These are phyloP conservation scores for Endothia cerciana DNA, from an alignment of 2,329 filamentous ascomycete species.

Conservation along the genomic window DNA sequence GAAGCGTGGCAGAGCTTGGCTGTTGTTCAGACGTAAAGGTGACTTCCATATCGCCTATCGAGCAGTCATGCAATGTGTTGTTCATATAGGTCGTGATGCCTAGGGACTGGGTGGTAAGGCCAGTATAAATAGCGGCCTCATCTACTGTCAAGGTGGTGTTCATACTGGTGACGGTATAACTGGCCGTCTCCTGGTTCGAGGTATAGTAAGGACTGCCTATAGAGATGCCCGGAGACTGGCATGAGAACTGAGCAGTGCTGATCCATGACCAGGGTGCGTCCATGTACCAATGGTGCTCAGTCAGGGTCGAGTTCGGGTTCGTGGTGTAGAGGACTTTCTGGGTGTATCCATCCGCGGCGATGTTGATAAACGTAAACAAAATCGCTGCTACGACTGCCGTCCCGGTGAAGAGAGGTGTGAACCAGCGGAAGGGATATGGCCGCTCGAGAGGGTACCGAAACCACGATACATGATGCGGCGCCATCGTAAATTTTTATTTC, in stretches of 20 bases:
- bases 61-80: constrained; percentile 20
- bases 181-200: constrained; percentile 22
- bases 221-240: constrained; percentile 21
- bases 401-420: constrained; percentile 17
- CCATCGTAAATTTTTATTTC: constrained; percentile 3
- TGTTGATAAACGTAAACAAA: constrained; percentile 24
- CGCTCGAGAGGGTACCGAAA: constrained; percentile 26
- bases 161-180: constrained; percentile 22
- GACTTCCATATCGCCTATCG: constrained; percentile 17
- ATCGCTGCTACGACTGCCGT: not conserved
- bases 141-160: constrained; percentile 14
- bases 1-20: constrained; percentile 16
- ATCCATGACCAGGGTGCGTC: constrained; percentile 28
- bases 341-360: constrained; percentile 20
- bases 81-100: constrained; percentile 25
- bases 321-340: constrained; percentile 22
- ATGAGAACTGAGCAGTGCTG: constrained; percentile 24
- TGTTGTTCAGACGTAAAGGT: constrained; percentile 22
- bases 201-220: constrained; percentile 25
- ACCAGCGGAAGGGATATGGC: constrained; percentile 28
- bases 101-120: constrained; percentile 9
- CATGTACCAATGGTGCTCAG: constrained; percentile 22
- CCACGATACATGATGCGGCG: constrained; percentile 4
- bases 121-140: constrained; percentile 15
- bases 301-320: constrained; percentile 20